Percentiles rank a stretch among this genome's conserved stretches.
phyloP scores from a whole-genome alignment of 345 rosid genomes.

The Eucalyptus coolabah region DNA sequence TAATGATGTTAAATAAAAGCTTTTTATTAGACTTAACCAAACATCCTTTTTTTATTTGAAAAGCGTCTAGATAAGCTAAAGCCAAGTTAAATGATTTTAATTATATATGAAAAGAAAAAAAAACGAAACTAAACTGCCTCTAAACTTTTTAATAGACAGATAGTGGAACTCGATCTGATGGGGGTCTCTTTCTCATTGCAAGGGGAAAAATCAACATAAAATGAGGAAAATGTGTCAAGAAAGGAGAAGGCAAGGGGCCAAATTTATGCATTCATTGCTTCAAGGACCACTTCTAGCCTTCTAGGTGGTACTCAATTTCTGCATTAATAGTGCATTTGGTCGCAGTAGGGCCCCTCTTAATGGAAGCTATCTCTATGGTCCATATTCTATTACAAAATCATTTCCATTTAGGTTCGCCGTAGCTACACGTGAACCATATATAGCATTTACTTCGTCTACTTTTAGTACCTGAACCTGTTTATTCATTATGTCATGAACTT shows the following conservation, averaged over 20 bases:
- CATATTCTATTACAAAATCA: background rate
- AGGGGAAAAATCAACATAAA: background rate
- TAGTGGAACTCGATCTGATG: background rate
- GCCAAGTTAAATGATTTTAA: background rate
- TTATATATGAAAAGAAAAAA: background rate
- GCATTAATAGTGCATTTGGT: background rate
- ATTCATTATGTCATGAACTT: background rate
- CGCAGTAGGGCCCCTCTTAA: background rate
- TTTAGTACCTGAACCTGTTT: background rate
- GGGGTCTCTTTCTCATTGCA: background rate
- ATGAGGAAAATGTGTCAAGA: background rate
- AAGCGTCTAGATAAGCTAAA: background rate
- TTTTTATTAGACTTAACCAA: background rate
- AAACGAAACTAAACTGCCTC: background rate
- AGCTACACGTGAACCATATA: background rate
- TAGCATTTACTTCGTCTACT: background rate
- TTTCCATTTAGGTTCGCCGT: background rate
- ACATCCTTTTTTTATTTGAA: background rate
- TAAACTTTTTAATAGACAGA: background rate
- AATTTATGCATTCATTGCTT: background rate
- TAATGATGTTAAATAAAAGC: background rate
- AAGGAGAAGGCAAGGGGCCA: background rate
- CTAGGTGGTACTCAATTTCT: background rate
- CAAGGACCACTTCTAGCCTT: background rate
- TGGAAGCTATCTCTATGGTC: background rate